Conservation (phyloP, 192 early-diverging fungal genomes). For the Rhizoclosmatium globosum region DNA sequence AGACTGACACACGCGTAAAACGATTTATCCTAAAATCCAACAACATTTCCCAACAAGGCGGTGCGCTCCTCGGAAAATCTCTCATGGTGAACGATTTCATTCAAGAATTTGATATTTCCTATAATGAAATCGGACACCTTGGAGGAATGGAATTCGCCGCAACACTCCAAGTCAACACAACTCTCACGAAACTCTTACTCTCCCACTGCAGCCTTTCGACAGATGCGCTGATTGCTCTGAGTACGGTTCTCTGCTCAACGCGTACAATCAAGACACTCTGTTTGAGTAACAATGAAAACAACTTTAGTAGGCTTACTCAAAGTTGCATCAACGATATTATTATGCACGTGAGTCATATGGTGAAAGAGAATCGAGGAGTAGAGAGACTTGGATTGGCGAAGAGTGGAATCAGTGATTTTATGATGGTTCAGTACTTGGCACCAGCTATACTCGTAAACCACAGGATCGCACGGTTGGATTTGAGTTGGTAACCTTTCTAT, state of each 20-base stretch:
- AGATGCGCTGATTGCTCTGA: constrained; percentile 49
- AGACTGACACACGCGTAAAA: constrained; percentile 50
- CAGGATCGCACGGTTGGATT: constrained; percentile 40
- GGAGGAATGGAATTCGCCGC: constrained; percentile 58
- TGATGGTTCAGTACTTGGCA: constrained; percentile 40
- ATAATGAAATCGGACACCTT: constrained; percentile 45
- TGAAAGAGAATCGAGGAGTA: constrained; percentile 46
- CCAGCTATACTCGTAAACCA: constrained; percentile 43
- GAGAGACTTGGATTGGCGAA: constrained; percentile 41
- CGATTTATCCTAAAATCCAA: constrained; percentile 49
- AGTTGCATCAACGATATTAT: constrained; percentile 49
- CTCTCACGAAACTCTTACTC: constrained; percentile 38
- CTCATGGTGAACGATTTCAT: constrained; percentile 50
- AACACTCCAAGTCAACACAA: constrained; percentile 55
- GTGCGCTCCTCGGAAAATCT: constrained; percentile 40
- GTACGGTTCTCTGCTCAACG: constrained; percentile 50
- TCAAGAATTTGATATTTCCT: constrained; percentile 41
- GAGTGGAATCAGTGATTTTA: constrained; percentile 54
- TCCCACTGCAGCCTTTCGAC: constrained; percentile 34
- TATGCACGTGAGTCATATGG: constrained; percentile 47
- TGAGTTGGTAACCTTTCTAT: constrained; percentile 46
- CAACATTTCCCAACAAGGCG: constrained; percentile 46
- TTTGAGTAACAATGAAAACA: constrained; percentile 50
- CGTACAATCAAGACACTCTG: constrained; percentile 41
- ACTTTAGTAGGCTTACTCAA: constrained; percentile 42